Percentiles rank a stretch among this genome's conserved stretches.
Evolutionary conservation across 2,329 filamentous ascomycete species (phyloP).

Genomic region (Colletotrichum melonis): DNA sequence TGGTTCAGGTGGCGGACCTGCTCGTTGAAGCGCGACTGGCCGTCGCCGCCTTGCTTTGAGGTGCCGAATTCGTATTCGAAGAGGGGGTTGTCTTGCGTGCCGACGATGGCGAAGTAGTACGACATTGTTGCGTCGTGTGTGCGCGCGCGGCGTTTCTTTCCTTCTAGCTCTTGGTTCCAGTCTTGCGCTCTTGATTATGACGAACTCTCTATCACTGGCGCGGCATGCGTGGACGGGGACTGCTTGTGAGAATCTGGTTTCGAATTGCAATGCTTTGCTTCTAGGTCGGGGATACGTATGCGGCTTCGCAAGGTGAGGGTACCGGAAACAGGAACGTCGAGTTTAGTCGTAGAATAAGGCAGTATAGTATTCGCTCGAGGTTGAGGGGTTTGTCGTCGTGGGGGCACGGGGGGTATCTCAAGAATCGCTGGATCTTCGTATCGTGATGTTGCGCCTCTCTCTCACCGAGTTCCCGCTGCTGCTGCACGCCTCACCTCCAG

Average conservation of each 20-base stretch:
- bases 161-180: background rate
- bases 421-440: background rate
- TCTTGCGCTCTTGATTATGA: too few species aligned
- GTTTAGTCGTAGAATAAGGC: too few species aligned
- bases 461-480: conserved; percentile 10
- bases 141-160: background rate
- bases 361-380: background rate
- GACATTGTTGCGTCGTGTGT: conserved; percentile 72
- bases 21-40: conserved; percentile 87
- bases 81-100: conserved; percentile 93
- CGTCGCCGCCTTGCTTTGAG: conserved; percentile 95
- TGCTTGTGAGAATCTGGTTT: background rate
- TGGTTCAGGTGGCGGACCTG: conserved; percentile 95
- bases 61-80: conserved; percentile 98
- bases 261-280: too few species aligned
- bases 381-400: background rate
- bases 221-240: background rate
- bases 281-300: too few species aligned
- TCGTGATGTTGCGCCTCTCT: background rate
- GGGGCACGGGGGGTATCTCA: background rate
- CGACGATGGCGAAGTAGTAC: conserved; percentile 98
- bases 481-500: background rate
- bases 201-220: background rate
- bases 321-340: too few species aligned
- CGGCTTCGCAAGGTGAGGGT: too few species aligned